Base-by-base conservation (phyloP, 1,284 basidiomycete genomes). In the Ganoderma lingzhi region DNA sequence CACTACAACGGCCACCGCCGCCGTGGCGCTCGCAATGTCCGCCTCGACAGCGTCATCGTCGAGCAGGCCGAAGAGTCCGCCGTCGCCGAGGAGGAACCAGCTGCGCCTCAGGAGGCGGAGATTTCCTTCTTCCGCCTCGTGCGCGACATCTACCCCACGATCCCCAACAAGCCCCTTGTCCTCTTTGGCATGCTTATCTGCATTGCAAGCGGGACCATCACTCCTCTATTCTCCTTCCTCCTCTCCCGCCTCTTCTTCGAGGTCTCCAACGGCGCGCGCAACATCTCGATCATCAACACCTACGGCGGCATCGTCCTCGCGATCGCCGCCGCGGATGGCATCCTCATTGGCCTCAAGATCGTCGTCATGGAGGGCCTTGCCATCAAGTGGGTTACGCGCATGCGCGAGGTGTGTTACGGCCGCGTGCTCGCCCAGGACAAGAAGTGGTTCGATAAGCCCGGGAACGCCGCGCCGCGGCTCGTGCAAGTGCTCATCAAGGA, bases 221-320 rank as follows among this genome's bases (percentile, higher is more conserved):
- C 95, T 0, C 97, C 97, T 0, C 75, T 97, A 58, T 99, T 99
- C 85, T 97, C 97, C 0, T 96, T 87, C 83, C 86, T 96, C 72
- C 90, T 99, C 70, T 93, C 96, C 14, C 87, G 88, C 41, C 87
- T 99, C 35, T 87, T 99, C 75, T 90, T 90, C 74, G 87, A 93
- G 71, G 91, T 95, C 62, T 94, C 94, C 30, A 85, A 85, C 39
- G 93, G 93, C 59, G 92, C 90, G 0, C 80, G 84, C 6, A 82
- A 91, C 74, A 80, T 90, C 4, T 81, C 87, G 1, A 82, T 83
- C n/a, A 90, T 98, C 78, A 95, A 96, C 74, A 79, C 77, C 2
- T 92, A 87, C 72, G 88, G 89, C 9, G 88, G 84, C 1, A 85
- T 96, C 73, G 88, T 93, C 0, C 87, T 98, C 39, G 87, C 88